These are phyloP conservation scores for Vitis rotundifolia DNA, from an alignment of 164 flowering plant species.

Conservation along the genomic window DNA sequence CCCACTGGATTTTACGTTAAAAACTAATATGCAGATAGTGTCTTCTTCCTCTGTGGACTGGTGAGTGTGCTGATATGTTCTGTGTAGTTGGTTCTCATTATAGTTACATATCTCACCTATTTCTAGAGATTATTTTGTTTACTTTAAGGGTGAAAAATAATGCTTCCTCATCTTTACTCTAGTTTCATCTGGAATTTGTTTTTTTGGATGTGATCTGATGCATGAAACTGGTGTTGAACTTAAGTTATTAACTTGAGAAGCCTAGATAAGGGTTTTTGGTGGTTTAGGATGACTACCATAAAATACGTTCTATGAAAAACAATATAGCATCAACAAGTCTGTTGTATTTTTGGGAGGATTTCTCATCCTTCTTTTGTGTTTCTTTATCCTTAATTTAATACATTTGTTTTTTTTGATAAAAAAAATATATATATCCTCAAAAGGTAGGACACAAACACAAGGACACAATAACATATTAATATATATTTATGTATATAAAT, in stretches of 20 bases:
- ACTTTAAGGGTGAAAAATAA: not conserved
- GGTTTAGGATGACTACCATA: not conserved
- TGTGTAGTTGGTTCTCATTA: not conserved
- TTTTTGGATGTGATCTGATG: not conserved
- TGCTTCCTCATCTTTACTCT: not conserved
- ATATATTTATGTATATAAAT: no score
- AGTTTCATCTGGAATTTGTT: not conserved
- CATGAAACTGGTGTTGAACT: not conserved
- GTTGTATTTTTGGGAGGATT: no score
- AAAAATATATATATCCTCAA: no score
- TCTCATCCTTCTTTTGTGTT: no score
- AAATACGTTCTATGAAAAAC: no score
- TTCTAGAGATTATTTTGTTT: not conserved
- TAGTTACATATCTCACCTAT: not conserved
- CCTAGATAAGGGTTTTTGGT: not conserved
- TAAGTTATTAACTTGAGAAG: not conserved
- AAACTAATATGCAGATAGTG: conserved; percentile 55
- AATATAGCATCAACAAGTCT: no score
- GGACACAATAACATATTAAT: no score
- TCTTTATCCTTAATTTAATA: no score
- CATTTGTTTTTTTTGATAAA: no score
- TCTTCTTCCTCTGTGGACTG: conserved; percentile 62
- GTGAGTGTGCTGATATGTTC: conserved; percentile 30
- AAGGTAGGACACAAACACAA: no score
- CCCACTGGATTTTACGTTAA: conserved; percentile 71